Conservation (phyloP, 345 rosid genomes). For the Heritiera littoralis region DNA sequence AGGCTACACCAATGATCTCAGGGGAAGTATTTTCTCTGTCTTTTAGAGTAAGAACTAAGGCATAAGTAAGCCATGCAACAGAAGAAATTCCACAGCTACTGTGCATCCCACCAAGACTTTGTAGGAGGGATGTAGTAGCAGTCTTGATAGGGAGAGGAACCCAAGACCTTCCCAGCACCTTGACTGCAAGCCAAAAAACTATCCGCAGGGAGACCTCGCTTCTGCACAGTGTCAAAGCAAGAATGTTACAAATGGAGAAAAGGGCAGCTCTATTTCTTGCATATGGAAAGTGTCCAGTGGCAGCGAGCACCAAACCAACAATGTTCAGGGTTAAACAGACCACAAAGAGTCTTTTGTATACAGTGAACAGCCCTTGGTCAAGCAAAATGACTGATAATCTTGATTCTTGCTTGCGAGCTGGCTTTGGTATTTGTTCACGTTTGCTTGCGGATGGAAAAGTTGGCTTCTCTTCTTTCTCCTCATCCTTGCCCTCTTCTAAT, state of each 20-base stretch:
- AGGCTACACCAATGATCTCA: constrained; percentile 60
- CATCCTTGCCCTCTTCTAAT: constrained; percentile 48
- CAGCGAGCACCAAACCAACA: constrained; percentile 54
- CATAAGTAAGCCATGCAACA: constrained; percentile 64
- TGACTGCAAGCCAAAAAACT: constrained; percentile 61
- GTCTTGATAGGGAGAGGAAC: constrained; percentile 59
- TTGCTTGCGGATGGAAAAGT: constrained; percentile 34
- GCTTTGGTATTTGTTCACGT: constrained; percentile 40
- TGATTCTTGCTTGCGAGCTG: constrained; percentile 49
- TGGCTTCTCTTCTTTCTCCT: constrained; percentile 24
- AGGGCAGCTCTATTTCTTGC: constrained; percentile 67
- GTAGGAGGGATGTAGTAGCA: constrained; percentile 65
- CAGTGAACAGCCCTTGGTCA: constrained; percentile 79
- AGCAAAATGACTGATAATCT: constrained; percentile 69
- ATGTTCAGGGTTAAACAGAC: constrained; percentile 51
- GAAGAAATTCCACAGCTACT: constrained; percentile 81
- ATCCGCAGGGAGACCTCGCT: constrained; percentile 71
- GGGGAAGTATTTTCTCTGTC: constrained; percentile 49
- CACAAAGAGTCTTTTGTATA: constrained; percentile 70
- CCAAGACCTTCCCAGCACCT: constrained; percentile 55
- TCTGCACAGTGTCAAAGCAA: constrained; percentile 67
- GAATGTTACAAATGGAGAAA: constrained; percentile 68
- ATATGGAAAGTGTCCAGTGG: constrained; percentile 57
- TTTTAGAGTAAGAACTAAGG: constrained; percentile 61
- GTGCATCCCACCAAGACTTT: constrained; percentile 77